Conservation (phyloP, 2,329 filamentous ascomycete genomes). For the Xylaria sp. region DNA sequence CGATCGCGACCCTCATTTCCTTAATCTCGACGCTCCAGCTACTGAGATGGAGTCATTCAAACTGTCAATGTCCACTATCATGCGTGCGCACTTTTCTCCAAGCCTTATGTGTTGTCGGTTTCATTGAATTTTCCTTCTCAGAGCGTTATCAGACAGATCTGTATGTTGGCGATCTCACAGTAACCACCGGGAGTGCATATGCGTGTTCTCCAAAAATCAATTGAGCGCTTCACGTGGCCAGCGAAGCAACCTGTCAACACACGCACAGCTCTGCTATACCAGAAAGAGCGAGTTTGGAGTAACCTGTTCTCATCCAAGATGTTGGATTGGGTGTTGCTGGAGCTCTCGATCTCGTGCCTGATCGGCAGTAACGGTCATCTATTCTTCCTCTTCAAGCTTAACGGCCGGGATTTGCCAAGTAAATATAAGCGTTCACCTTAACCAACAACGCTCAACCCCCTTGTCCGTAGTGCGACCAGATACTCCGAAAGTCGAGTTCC, state of each 20-base stretch:
- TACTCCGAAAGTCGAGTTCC: constrained; percentile 19
- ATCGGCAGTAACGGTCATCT: constrained; percentile 36
- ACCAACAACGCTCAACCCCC: constrained; percentile 10
- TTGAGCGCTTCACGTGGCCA: constrained; percentile 31
- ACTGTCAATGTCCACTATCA: constrained; percentile 4
- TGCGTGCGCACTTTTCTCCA: background rate
- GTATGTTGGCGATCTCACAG: constrained; percentile 20
- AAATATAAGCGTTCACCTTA: constrained; percentile 18
- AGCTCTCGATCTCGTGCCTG: constrained; percentile 34
- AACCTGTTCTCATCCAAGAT: constrained; percentile 8
- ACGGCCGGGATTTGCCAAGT: constrained; percentile 28
- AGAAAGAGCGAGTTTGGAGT: constrained; percentile 11
- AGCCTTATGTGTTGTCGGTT: constrained; percentile 11
- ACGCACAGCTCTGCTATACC: constrained; percentile 1
- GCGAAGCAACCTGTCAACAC: constrained; percentile 19
- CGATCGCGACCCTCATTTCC: constrained; percentile 3
- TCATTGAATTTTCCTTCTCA: background rate
- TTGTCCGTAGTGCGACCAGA: constrained; percentile 13
- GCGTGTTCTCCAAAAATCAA: constrained; percentile 33
- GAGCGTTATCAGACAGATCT: constrained; percentile 22
- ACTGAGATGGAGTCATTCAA: constrained; percentile 6
- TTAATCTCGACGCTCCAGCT: constrained; percentile 6
- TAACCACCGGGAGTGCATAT: constrained; percentile 23
- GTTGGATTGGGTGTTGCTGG: constrained; percentile 15
- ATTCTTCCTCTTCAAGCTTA: constrained; percentile 27